These are phyloP conservation scores for Helicocarpus griseus DNA, from an alignment of 2,329 filamentous ascomycete species.

Conservation along the genomic window DNA sequence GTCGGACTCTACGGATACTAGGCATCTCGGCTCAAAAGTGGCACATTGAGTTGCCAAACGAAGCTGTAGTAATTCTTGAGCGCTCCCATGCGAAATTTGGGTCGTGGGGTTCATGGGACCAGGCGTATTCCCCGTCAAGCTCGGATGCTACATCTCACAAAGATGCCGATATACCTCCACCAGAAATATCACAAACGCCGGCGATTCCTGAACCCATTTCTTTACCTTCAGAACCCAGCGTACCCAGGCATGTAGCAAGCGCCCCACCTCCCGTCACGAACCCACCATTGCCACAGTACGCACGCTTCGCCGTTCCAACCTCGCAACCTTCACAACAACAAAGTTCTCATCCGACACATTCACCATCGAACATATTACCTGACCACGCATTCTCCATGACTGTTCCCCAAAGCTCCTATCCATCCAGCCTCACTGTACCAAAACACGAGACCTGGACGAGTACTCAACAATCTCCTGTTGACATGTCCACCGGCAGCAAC, in stretches of 20 bases:
- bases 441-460: conserved; percentile 5
- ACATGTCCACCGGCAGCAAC: conserved; percentile 16
- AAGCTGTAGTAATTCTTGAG: conserved; percentile 65
- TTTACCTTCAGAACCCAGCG: neutral
- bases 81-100: conserved; percentile 75
- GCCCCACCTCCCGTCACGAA: neutral
- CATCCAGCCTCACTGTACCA: conserved; percentile 5
- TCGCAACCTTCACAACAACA: neutral
- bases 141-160: conserved; percentile 17
- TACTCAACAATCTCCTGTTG: conserved; percentile 8
- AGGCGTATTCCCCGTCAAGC: conserved; percentile 47
- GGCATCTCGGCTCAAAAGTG: conserved; percentile 80
- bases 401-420: neutral
- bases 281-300: conserved; percentile 11
- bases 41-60: conserved; percentile 76
- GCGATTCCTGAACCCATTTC: neutral
- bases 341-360: neutral
- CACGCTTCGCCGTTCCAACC: conserved; percentile 22
- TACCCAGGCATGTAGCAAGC: neutral
- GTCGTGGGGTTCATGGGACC: conserved; percentile 49
- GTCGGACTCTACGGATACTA: conserved; percentile 74
- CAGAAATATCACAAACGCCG: neutral
- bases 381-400: neutral
- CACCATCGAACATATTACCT: neutral
- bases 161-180: conserved; percentile 4